Evolutionary conservation across 768 basidiomycete species (phyloP), one percentile per base, ranked within the genome.

Genomic region (Rhodotorula paludigena): DNA sequence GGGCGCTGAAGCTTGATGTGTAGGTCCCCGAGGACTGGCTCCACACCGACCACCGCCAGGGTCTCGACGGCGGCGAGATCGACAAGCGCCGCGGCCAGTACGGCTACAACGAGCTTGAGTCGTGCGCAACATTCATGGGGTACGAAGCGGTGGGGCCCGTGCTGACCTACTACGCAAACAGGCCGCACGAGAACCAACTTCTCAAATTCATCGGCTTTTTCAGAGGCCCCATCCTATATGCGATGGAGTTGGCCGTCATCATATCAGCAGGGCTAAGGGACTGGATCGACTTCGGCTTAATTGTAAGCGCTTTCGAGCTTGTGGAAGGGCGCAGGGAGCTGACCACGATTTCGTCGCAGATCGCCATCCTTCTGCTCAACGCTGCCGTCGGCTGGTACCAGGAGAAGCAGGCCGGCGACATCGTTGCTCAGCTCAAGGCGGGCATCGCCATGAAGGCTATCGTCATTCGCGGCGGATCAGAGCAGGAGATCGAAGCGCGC

Each of bases 231-330:
- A 68, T 67, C 47, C 72, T 70, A 25, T 70, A 70, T 35, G 78
- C 81, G 42, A 83, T 83, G 82, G 82, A 83, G 68, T 69, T 83
- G 38, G 82, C 82, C 3, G 82, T 82, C 51, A 51, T 81, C 28
- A 78, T 83, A 28, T 76, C 82, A 35, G 82, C 79, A 33, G 82
- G 82, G 70, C 76, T 83, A 18, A 76, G 76, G 18, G 56, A 39
- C 41, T 25, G 82, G 82, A 80, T 82, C 58, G 71, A 82, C 65
- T 81, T 83, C 63, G 82, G 82, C 67, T 82, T 82, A 54, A 82
- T 82, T 63, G 80, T 82, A 55, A 73, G 79, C 15, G n/a, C n/a
- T n/a, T n/a, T n/a, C n/a, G n/a, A n/a, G n/a, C n/a, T n/a, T n/a
- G n/a, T n/a, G n/a, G n/a, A n/a, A n/a, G n/a, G n/a, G n/a, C n/a